Percentiles rank a stretch among this genome's conserved stretches.
These are phyloP conservation scores for Alloteropsis semialata DNA, from an alignment of 176 grass and related monocot species.

Conservation along the genomic window DNA sequence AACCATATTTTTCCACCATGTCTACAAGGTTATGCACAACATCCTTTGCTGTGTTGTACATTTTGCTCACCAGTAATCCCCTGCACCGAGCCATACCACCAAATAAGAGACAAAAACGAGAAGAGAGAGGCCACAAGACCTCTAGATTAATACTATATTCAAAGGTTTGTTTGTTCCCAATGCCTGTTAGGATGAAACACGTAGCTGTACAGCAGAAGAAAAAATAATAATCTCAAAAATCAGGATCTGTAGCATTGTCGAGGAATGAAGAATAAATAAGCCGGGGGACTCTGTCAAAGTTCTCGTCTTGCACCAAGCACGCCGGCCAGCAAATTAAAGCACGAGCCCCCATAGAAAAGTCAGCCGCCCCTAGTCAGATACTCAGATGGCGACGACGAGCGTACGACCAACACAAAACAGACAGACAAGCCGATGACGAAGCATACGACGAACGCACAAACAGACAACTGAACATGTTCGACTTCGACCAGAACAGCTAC, in stretches of 20 bases:
- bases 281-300: background rate
- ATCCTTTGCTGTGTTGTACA: constrained; percentile 84
- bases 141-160: background rate
- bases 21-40: constrained; percentile 72
- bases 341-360: background rate
- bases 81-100: constrained; percentile 38
- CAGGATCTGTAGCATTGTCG: background rate
- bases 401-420: background rate
- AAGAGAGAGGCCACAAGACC: background rate
- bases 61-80: constrained; percentile 91
- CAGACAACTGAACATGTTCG: background rate
- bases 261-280: background rate
- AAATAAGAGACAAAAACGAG: background rate
- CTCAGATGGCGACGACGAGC: background rate
- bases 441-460: background rate
- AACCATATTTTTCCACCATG: constrained; percentile 71
- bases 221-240: background rate
- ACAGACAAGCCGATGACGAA: background rate
- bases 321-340: background rate
- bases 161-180: background rate
- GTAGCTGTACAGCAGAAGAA: background rate
- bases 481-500: background rate
- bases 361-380: background rate
- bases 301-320: background rate
- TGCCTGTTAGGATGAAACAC: background rate